Evolutionary conservation across 352 stramenopile species (phyloP).

Genomic region (Phytopythium delawarense): DNA sequence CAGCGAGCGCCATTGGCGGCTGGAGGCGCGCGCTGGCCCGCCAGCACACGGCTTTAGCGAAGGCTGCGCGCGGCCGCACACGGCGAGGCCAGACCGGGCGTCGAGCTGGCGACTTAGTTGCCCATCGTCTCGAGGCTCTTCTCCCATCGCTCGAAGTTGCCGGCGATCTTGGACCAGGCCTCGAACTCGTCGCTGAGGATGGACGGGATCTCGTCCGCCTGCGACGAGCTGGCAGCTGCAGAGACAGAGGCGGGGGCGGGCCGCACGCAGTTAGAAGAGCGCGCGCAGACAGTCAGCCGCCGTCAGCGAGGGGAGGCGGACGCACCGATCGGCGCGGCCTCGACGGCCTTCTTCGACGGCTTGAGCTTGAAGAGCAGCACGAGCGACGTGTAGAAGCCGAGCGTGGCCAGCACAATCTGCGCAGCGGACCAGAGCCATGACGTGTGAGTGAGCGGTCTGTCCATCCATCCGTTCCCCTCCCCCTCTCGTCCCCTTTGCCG

Average conservation of each 20-base stretch:
- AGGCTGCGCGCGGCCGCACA: too few relatives aligned
- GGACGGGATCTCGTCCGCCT: conserved; percentile 68
- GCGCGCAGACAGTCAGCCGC: background rate
- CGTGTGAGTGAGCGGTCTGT: too few relatives aligned
- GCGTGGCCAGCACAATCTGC: conserved; percentile 74
- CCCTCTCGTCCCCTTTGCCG: background rate
- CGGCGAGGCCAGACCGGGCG: background rate
- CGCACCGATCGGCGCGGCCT: conserved; percentile 45
- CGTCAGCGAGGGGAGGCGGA: background rate
- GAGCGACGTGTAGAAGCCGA: conserved; percentile 77
- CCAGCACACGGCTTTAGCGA: background rate
- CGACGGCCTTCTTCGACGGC: conserved; percentile 68
- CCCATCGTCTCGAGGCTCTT: conserved; percentile 83
- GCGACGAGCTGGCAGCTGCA: conserved; percentile 32
- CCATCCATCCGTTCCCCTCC: too few relatives aligned
- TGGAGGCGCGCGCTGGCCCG: too few relatives aligned
- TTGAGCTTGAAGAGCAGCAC: conserved; percentile 85
- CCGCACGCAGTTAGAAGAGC: background rate
- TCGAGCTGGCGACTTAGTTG: conserved; percentile 42
- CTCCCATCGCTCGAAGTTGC: conserved; percentile 86
- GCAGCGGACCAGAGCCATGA: too few relatives aligned
- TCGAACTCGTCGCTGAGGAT: conserved; percentile 86
- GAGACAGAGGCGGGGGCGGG: background rate
- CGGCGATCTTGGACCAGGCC: conserved; percentile 79
- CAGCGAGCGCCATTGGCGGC: background rate